phyloP scores from a whole-genome alignment of 257 asterid genomes.

The Haberlea rhodopensis region DNA sequence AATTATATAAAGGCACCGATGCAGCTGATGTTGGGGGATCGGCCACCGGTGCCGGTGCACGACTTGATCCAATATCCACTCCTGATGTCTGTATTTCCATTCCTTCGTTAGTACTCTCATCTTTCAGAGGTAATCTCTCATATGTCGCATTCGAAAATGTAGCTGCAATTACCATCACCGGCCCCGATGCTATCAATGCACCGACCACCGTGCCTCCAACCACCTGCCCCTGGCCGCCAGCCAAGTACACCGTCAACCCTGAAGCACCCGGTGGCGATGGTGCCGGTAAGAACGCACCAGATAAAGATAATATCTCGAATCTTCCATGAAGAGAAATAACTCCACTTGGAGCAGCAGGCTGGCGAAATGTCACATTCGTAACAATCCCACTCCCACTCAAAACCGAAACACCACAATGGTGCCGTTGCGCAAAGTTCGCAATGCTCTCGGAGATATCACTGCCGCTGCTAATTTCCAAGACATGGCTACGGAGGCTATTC shows the following conservation, averaged over 20 bases:
- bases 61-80: conserved; percentile 19
- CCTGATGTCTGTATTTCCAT: conserved; percentile 31
- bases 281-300: conserved; percentile 70
- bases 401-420: conserved; percentile 69
- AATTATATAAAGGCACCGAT: conserved; percentile 35
- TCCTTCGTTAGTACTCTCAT: conserved; percentile 38
- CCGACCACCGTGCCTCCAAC: conserved; percentile 75
- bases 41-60: conserved; percentile 20
- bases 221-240: conserved; percentile 82
- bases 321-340: conserved; percentile 59
- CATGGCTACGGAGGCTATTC: conserved; percentile 70
- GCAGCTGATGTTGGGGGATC: conserved; percentile 27
- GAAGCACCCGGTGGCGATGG: conserved; percentile 63
- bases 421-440: conserved; percentile 51
- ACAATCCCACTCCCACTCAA: conserved; percentile 69
- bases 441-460: conserved; percentile 59
- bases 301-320: conserved; percentile 61
- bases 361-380: conserved; percentile 58
- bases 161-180: conserved; percentile 81
- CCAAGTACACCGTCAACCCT: conserved; percentile 61
- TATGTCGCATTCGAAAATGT: conserved; percentile 62
- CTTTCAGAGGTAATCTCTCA: conserved; percentile 70
- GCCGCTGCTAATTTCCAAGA: conserved; percentile 59
- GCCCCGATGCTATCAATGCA: conserved; percentile 61
- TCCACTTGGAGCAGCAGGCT: conserved; percentile 53